Conservation (phyloP, 768 basidiomycete species). For the Tylopilus cervinicoccineus region DNA sequence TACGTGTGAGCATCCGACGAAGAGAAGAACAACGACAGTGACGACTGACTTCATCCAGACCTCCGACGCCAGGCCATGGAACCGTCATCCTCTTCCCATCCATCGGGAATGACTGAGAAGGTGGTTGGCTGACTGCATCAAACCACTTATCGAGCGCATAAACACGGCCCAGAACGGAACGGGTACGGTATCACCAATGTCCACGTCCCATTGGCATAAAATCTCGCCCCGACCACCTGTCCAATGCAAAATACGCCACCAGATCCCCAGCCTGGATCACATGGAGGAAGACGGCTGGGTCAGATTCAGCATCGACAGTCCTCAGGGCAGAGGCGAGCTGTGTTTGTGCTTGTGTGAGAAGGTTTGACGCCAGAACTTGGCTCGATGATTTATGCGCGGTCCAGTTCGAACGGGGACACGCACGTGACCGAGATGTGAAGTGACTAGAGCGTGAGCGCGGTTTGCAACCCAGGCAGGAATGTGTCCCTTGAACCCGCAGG, state of each 20-base stretch:
- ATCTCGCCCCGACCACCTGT: slow-evolving; percentile 56
- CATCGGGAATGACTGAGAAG: slow-evolving; percentile 16
- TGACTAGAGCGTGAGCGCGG: slow-evolving; percentile 52
- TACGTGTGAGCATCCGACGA: background rate
- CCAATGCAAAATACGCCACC: slow-evolving; percentile 60
- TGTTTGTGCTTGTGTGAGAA: slow-evolving; percentile 48
- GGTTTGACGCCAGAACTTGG: slow-evolving; percentile 15
- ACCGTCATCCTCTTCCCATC: slow-evolving; percentile 42
- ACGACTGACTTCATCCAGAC: slow-evolving; percentile 12
- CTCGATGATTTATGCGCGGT: no score
- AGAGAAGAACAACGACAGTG: background rate
- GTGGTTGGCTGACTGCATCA: slow-evolving; percentile 26
- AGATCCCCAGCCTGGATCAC: slow-evolving; percentile 61
- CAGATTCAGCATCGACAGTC: slow-evolving; percentile 28
- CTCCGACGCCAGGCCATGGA: slow-evolving; percentile 36
- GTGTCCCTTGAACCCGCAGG: slow-evolving; percentile 39
- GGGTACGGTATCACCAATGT: slow-evolving; percentile 27
- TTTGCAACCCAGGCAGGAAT: slow-evolving; percentile 47
- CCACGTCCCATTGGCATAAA: slow-evolving; percentile 47
- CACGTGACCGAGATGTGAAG: no score
- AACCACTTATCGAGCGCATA: slow-evolving; percentile 34
- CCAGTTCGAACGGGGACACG: no score
- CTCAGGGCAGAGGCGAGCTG: slow-evolving; percentile 44
- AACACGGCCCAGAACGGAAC: slow-evolving; percentile 35
- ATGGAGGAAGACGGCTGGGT: slow-evolving; percentile 42